Conservation (phyloP, 805 yeast genomes). For the Tetrapisispora arboricola region DNA sequence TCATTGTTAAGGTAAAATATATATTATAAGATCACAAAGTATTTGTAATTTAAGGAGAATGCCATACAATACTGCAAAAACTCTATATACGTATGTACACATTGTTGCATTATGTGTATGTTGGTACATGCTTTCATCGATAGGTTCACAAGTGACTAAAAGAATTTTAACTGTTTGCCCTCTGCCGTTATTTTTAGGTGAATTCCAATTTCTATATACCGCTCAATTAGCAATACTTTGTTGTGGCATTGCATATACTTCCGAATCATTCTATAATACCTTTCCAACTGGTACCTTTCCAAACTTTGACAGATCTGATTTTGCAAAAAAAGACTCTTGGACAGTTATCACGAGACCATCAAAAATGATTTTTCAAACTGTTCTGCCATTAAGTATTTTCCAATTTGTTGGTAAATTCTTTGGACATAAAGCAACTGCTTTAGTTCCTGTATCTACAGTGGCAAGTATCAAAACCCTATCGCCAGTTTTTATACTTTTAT, state of each 20-base stretch:
- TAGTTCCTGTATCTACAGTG: slow-evolving; percentile 58
- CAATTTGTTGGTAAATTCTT: slow-evolving; percentile 57
- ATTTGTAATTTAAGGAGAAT: too few species aligned
- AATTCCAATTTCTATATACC: slow-evolving; percentile 49
- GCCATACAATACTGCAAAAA: slow-evolving; percentile 1
- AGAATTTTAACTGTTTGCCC: slow-evolving; percentile 43
- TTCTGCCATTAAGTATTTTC: slow-evolving; percentile 54
- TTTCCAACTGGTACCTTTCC: slow-evolving; percentile 55
- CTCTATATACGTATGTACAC: slow-evolving; percentile 10
- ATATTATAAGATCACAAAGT: too few species aligned
- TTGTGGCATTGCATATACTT: slow-evolving; percentile 28
- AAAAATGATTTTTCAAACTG: slow-evolving; percentile 36
- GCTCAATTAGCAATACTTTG: slow-evolving; percentile 34
- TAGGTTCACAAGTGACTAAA: slow-evolving; percentile 58
- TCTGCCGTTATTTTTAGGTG: slow-evolving; percentile 55
- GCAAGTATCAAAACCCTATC: slow-evolving; percentile 61
- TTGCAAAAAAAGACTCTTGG: slow-evolving; percentile 1
- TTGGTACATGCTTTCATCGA: slow-evolving; percentile 55
- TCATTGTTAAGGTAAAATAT: too few species aligned
- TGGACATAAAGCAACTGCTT: slow-evolving; percentile 52
- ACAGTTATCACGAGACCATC: slow-evolving; percentile 25
- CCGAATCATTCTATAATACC: slow-evolving; percentile 23
- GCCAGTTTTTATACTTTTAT: slow-evolving; percentile 48
- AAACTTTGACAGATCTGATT: slow-evolving; percentile 6
- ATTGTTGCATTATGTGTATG: slow-evolving; percentile 37